Base-by-base conservation (phyloP, 2,329 filamentous ascomycete species). In the Aphanocladium album region DNA sequence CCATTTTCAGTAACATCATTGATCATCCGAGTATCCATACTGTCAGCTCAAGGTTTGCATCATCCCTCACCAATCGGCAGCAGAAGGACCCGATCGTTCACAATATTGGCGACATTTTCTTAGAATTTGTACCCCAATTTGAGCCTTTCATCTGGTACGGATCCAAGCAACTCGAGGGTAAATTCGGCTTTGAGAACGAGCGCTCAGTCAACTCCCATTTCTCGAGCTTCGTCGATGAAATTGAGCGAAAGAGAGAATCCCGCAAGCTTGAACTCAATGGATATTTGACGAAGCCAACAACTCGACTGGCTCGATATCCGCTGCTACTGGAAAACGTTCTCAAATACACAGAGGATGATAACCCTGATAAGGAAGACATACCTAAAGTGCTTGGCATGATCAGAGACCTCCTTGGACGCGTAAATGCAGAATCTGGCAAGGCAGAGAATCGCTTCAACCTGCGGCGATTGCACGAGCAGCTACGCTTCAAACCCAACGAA, bases 141-240 rank as follows among this genome's bases (percentile, higher is more conserved):
- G 89, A 93, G 67, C 95, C 95, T 0, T 99, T 99, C 72, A 97
- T 99, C 71, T 87, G 89, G 70, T 99, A 99, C 70, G 95, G 95
- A 70, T 90, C 93, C 45, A 96, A 93, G 71, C 95, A 99, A 74
- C 80, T 99, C 51, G 96, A 96, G 73, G 95, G 90, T 67, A 98
- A 99, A 74, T 97, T 93, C 70, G 95, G 97, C 71, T 99, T 98
- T 72, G 95, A 99, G 75, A 95, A 95, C 69, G 95, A 99, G 77
- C 91, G 95, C 67, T 88, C 89, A 17, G 84, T 87, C 60, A 99
- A 99, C 69, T 84, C 88, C 1, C 85, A 84, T 45, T 99, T 99
- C 73, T 80, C 89, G 56, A 91, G 89, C 69, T 97, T 98, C 67
- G 95, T 98, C 27, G 95, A 99, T 66, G 93, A 98, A 73, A 96